A percentile compares a stretch with the other conserved stretches of the same genome.
These are phyloP conservation scores for Crithidia fasciculata DNA, from an alignment of 208 protist species.

Conservation along the genomic window DNA sequence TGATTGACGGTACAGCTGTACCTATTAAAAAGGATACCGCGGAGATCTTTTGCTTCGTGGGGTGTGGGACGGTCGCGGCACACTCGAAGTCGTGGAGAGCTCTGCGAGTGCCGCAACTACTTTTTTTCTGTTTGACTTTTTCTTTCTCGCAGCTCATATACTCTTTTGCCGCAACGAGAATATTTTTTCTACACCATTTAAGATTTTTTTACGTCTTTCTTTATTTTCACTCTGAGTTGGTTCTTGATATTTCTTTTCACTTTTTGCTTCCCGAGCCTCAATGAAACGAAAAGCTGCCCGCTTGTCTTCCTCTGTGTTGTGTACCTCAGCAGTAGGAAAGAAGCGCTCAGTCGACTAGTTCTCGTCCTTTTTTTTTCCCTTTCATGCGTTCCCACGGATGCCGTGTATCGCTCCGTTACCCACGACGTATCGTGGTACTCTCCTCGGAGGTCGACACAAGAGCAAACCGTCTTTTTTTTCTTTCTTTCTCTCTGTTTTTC, in stretches of 20 bases:
- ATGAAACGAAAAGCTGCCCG: neutral
- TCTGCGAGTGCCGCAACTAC: too few species aligned
- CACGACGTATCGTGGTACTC: slow-evolving; percentile 1
- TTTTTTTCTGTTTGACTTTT: too few species aligned
- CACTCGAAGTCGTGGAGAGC: too few species aligned
- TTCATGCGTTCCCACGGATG: neutral
- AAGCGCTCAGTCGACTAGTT: neutral
- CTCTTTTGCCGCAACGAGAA: neutral
- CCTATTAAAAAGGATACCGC: too few species aligned
- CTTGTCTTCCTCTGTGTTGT: neutral
- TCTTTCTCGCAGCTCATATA: too few species aligned
- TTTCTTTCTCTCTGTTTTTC: neutral
- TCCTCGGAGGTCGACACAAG: neutral
- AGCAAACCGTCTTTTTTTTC: neutral
- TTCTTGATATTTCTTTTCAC: neutral
- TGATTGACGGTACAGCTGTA: too few species aligned
- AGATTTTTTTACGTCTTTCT: neutral
- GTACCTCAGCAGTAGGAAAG: neutral
- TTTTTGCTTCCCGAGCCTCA: neutral
- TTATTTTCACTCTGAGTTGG: neutral
- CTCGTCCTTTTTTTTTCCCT: neutral
- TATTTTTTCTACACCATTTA: neutral
- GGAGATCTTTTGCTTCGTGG: too few species aligned
- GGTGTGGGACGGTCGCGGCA: too few species aligned
- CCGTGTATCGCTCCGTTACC: neutral